These are phyloP conservation scores for Silene latifolia DNA, from an alignment of 148 eudicot genomes.

Conservation along the genomic window DNA sequence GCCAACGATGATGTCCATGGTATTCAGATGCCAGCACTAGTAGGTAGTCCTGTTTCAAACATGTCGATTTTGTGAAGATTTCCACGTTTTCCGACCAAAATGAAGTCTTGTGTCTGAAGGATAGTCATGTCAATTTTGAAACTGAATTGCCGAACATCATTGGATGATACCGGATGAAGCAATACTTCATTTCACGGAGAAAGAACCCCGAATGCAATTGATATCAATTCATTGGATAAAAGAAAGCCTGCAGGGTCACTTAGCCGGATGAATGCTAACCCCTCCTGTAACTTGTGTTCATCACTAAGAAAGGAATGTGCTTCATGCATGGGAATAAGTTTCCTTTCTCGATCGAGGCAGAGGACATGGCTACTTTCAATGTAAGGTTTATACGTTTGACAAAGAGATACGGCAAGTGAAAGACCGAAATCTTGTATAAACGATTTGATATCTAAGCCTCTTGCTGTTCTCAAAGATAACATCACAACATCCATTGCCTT, in stretches of 20 bases:
- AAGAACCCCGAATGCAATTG: constrained; percentile 67
- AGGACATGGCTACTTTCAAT: constrained; percentile 78
- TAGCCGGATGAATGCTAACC: constrained; percentile 53
- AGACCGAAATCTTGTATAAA: constrained; percentile 57
- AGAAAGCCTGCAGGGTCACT: constrained; percentile 97
- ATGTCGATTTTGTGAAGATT: not conserved
- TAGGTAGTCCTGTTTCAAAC: no score
- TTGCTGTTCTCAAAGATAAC: constrained; percentile 85
- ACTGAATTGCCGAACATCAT: no score
- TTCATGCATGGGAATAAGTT: constrained; percentile 34
- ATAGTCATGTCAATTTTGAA: no score
- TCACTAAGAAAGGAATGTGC: constrained; percentile 37
- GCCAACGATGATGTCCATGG: not conserved
- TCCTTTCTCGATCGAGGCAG: constrained; percentile 60
- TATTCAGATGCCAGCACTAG: not conserved
- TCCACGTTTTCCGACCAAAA: not conserved
- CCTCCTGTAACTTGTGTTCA: constrained; percentile 31
- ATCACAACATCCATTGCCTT: constrained; percentile 78
- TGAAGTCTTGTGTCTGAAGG: not conserved
- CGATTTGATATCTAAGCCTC: constrained; percentile 63
- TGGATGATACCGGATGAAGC: not conserved
- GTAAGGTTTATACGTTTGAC: constrained; percentile 49
- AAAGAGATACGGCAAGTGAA: constrained; percentile 48
- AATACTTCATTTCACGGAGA: constrained; percentile 38
- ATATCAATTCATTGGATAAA: constrained; percentile 82